A percentile compares a stretch with the other conserved stretches of the same genome.
Conservation (phyloP, 2,329 filamentous ascomycete genomes). For the Hypoxylon sp. region DNA sequence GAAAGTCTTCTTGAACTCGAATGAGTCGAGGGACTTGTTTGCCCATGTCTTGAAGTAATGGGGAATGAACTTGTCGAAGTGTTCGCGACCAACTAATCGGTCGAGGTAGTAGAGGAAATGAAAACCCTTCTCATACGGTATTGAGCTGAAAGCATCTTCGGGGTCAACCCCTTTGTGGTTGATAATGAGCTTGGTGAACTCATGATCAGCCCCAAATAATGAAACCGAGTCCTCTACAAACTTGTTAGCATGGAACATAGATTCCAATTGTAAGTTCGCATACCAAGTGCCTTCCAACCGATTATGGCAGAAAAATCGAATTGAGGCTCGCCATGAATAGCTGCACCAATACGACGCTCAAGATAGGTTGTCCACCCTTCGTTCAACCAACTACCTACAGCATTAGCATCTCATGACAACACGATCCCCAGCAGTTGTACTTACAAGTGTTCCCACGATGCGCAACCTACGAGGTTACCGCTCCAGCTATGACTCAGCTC, state of each 20-base stretch:
- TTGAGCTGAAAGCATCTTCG: conserved; percentile 91
- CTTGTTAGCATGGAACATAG: conserved; percentile 14
- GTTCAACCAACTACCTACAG: conserved; percentile 70
- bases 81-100: conserved; percentile 82
- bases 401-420: conserved; percentile 18
- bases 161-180: conserved; percentile 91
- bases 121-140: conserved; percentile 98
- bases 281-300: conserved; percentile 87
- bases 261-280: conserved; percentile 35
- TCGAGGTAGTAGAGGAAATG: conserved; percentile 94
- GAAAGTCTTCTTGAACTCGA: conserved; percentile 91
- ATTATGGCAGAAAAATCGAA: conserved; percentile 96
- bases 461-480: conserved; percentile 84
- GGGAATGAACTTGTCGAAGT: conserved; percentile 95
- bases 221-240: conserved; percentile 77
- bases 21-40: conserved; percentile 89
- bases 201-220: conserved; percentile 83
- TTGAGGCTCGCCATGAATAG: conserved; percentile 83
- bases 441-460: conserved; percentile 84
- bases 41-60: conserved; percentile 92
- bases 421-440: conserved; percentile 44
- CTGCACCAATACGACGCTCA: conserved; percentile 83
- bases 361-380: conserved; percentile 95
- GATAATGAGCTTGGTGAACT: conserved; percentile 91
- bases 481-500: conserved; percentile 82